A percentile compares a stretch with the other conserved stretches of the same genome.
Evolutionary conservation across 73 alveolate genomes (phyloP).

Genomic region (Symbiodinium pilosum): DNA sequence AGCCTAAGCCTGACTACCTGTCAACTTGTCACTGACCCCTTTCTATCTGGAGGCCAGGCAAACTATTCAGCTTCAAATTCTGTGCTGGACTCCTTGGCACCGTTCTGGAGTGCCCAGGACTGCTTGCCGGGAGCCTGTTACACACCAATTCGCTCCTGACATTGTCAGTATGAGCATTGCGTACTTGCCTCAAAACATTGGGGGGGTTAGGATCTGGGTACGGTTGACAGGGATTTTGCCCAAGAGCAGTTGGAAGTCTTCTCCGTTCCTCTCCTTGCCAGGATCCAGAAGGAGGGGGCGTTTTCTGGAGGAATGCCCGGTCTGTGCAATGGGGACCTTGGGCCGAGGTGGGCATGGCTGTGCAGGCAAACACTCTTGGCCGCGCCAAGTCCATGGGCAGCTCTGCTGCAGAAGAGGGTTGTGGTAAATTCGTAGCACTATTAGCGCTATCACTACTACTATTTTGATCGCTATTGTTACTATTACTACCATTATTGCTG

Average conservation of each 20-base stretch:
- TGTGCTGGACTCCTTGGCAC: slow-evolving; percentile 87
- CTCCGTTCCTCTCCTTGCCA: neutral
- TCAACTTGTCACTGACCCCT: neutral
- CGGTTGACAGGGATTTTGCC: neutral
- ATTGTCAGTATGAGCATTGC: neutral
- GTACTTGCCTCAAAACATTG: neutral
- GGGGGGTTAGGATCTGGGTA: neutral
- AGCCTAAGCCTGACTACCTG: neutral
- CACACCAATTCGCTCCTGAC: too few relatives aligned
- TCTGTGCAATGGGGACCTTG: slow-evolving; percentile 93
- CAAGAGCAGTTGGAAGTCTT: neutral
- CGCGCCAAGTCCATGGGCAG: slow-evolving; percentile 73
- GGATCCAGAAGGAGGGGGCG: slow-evolving; percentile 11
- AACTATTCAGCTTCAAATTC: slow-evolving; percentile 92
- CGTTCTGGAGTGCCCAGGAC: slow-evolving; percentile 84
- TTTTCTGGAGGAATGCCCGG: slow-evolving; percentile 54
- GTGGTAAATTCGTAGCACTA: too few relatives aligned
- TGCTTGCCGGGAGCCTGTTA: neutral
- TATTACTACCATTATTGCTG: too few relatives aligned
- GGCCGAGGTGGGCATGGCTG: slow-evolving; percentile 95
- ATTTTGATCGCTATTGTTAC: too few relatives aligned
- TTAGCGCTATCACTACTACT: too few relatives aligned
- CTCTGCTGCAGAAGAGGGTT: neutral
- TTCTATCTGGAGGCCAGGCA: slow-evolving; percentile 95
- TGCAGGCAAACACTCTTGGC: slow-evolving; percentile 83